These are phyloP conservation scores for Coemansia aciculifera DNA, from an alignment of 192 early-diverging fungal species.

Conservation along the genomic window DNA sequence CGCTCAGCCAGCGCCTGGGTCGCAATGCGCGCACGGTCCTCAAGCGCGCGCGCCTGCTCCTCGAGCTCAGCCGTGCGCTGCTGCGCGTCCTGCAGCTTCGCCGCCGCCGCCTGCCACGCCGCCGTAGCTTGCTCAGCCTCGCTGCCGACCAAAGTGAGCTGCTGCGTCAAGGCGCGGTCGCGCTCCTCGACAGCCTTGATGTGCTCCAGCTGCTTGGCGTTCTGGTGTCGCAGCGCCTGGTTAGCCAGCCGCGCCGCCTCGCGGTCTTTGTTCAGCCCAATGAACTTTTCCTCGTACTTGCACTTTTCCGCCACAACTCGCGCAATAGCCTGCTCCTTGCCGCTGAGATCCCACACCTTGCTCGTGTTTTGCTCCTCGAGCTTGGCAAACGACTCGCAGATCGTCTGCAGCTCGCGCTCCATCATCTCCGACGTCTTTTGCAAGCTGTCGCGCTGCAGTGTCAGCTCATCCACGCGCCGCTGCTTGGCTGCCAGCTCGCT, in stretches of 20 bases:
- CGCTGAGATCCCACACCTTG: slow-evolving; percentile 72
- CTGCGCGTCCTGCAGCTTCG: slow-evolving; percentile 66
- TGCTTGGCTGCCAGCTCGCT: slow-evolving; percentile 51
- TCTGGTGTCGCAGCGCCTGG: slow-evolving; percentile 70
- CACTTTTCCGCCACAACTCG: slow-evolving; percentile 80
- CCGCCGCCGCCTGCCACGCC: slow-evolving; percentile 58
- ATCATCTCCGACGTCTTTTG: slow-evolving; percentile 57
- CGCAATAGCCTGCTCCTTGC: slow-evolving; percentile 78
- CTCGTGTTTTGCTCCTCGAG: slow-evolving; percentile 82
- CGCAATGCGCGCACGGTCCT: slow-evolving; percentile 45
- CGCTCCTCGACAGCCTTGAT: slow-evolving; percentile 78
- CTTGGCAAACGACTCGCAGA: slow-evolving; percentile 66
- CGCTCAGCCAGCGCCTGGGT: slow-evolving; percentile 65
- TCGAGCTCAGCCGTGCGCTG: slow-evolving; percentile 58
- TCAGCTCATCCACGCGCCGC: slow-evolving; percentile 56
- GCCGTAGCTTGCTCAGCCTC: slow-evolving; percentile 61
- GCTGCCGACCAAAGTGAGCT: slow-evolving; percentile 67
- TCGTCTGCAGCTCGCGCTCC: slow-evolving; percentile 59
- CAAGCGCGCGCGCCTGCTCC: slow-evolving; percentile 54
- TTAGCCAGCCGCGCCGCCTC: slow-evolving; percentile 65
- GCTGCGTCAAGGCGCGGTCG: slow-evolving; percentile 66
- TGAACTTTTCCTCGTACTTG: slow-evolving; percentile 84
- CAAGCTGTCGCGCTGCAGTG: slow-evolving; percentile 58
- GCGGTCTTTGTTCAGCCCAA: slow-evolving; percentile 66
- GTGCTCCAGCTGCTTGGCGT: slow-evolving; percentile 83